Percentiles rank a stretch among this genome's conserved stretches.
Evolutionary conservation across 306 rosid species (phyloP).

Genomic region (Datisca glomerata): DNA sequence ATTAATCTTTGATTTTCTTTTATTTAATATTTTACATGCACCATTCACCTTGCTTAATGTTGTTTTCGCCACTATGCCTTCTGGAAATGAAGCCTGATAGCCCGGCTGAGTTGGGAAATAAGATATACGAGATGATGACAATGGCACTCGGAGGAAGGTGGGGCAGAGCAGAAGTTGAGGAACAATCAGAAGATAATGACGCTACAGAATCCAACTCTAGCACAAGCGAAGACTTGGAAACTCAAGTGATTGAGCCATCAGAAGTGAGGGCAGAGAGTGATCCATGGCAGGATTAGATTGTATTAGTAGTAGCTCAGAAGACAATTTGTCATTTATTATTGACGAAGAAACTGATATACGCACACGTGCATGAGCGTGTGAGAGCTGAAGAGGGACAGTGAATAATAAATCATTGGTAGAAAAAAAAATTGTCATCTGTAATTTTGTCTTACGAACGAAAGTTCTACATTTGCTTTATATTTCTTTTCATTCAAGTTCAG

Average conservation of each 20-base stretch:
- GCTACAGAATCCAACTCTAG: conserved; percentile 23
- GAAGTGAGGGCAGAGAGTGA: conserved; percentile 78
- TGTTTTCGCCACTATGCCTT: too few relatives aligned
- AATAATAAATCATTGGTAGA: too few relatives aligned
- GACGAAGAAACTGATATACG: neutral
- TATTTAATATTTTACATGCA: conserved; percentile 3
- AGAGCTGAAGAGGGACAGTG: neutral
- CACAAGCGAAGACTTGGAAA: conserved; percentile 23
- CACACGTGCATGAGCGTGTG: neutral
- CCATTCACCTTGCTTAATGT: neutral
- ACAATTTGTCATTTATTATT: too few relatives aligned
- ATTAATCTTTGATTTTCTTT: neutral
- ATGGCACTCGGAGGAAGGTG: conserved; percentile 96
- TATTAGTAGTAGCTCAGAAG: too few relatives aligned
- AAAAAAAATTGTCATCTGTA: too few relatives aligned
- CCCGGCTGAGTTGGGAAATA: conserved; percentile 89
- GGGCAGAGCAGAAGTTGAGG: conserved; percentile 64
- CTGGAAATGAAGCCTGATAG: conserved; percentile 77
- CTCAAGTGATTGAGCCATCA: conserved; percentile 73
- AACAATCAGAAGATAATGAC: conserved; percentile 4
- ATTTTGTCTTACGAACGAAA: too few relatives aligned
- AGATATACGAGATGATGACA: conserved; percentile 94
- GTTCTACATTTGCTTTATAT: too few relatives aligned
- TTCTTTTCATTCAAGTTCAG: too few relatives aligned
- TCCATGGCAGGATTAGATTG: conserved; percentile 72